Evolutionary conservation across 2,329 filamentous ascomycete genomes (phyloP).

Genomic region (Pleomassaria siparia): DNA sequence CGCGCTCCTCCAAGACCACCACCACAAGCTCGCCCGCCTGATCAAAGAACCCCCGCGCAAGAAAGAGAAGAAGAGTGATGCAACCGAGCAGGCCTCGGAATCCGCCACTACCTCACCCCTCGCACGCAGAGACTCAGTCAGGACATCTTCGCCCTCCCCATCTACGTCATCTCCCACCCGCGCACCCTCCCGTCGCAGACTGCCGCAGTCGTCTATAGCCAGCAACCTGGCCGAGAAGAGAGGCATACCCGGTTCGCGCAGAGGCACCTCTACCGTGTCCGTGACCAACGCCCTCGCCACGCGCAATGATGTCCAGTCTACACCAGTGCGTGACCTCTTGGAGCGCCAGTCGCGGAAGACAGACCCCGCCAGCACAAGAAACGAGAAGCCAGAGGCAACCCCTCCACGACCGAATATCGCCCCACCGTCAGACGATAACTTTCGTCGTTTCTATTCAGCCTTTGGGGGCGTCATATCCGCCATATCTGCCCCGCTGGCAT

Average conservation of each 20-base stretch:
- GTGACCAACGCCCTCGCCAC: constrained; percentile 71
- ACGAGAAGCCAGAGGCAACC: constrained; percentile 6
- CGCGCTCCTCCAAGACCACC: constrained; percentile 82
- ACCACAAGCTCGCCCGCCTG: constrained; percentile 78
- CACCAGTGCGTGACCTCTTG: constrained; percentile 35
- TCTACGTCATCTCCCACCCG: constrained; percentile 42
- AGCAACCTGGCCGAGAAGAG: constrained; percentile 84
- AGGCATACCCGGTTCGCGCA: constrained; percentile 64
- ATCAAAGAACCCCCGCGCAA: constrained; percentile 64
- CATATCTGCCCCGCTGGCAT: constrained; percentile 86
- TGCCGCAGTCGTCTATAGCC: constrained; percentile 76
- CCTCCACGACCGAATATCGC: constrained; percentile 17
- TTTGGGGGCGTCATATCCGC: constrained; percentile 88
- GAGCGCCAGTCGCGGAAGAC: constrained; percentile 33
- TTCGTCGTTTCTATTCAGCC: constrained; percentile 86
- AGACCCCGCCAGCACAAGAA: constrained; percentile 19
- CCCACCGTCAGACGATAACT: constrained; percentile 67
- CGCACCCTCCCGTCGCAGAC: constrained; percentile 47
- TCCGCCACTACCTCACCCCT: constrained; percentile 13
- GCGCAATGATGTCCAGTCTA: constrained; percentile 30
- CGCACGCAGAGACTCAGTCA: constrained; percentile 20
- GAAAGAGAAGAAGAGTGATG: constrained; percentile 17
- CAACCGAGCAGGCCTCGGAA: constrained; percentile 13
- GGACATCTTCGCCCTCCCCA: constrained; percentile 34
- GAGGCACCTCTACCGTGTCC: constrained; percentile 69